phyloP scores from a whole-genome alignment of 1,139 yeast genomes.

The Lodderomyces orthopsilosis region DNA sequence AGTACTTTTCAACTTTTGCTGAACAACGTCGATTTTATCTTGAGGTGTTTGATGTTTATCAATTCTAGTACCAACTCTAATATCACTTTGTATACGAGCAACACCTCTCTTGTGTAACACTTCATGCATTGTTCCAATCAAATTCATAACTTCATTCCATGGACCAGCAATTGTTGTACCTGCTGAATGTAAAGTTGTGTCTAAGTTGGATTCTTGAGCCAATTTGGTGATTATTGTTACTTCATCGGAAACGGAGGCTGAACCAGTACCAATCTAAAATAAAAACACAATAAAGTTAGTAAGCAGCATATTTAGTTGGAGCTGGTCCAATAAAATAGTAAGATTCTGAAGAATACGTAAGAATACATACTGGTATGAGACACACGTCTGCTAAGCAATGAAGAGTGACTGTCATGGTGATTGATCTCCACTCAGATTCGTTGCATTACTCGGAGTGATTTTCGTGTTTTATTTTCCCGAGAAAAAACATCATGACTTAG shows the following conservation, averaged over 20 bases:
- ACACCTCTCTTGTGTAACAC: slow-evolving; percentile 64
- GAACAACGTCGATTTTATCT: slow-evolving; percentile 64
- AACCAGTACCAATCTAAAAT: slow-evolving; percentile 63
- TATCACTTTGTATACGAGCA: slow-evolving; percentile 77
- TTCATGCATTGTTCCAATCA: slow-evolving; percentile 79
- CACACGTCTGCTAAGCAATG: slow-evolving; percentile 81
- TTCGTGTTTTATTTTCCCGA: too few relatives aligned
- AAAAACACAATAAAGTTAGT: neutral
- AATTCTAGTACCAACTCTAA: slow-evolving; percentile 77
- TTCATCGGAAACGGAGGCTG: slow-evolving; percentile 77
- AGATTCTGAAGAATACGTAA: neutral
- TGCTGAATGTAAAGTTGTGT: slow-evolving; percentile 77
- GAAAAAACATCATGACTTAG: too few relatives aligned
- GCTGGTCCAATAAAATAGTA: neutral
- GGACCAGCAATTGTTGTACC: slow-evolving; percentile 91
- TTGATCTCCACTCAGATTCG: neutral
- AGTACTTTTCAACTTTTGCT: slow-evolving; percentile 37
- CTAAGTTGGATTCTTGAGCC: slow-evolving; percentile 57
- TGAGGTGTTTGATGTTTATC: slow-evolving; percentile 66
- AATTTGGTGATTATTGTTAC: slow-evolving; percentile 65
- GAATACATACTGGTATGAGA: slow-evolving; percentile 53
- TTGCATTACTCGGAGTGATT: too few relatives aligned
- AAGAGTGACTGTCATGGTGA: slow-evolving; percentile 39
- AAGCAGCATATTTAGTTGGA: too few relatives aligned
- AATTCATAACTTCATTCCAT: slow-evolving; percentile 81